Percentiles rank a stretch among this genome's conserved stretches.
These are phyloP conservation scores for Acanthamoeba rhysodes DNA, from an alignment of 208 protist species.

Conservation along the genomic window DNA sequence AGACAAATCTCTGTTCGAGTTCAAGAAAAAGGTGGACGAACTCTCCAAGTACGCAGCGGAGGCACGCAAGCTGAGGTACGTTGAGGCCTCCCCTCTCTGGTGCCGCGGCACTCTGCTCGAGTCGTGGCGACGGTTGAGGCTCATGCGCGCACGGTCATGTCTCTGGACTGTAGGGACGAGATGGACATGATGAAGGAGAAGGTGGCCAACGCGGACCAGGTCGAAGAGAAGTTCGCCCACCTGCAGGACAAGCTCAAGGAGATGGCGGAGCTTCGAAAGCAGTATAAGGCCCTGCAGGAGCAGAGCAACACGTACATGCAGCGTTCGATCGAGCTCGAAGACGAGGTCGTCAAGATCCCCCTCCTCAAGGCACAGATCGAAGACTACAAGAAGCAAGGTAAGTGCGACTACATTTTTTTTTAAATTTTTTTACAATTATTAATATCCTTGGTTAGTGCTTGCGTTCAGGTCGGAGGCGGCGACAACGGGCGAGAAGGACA, in stretches of 20 bases:
- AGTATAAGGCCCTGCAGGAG: slow-evolving; percentile 72
- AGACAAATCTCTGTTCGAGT: slow-evolving; percentile 46
- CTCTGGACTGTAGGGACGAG: background rate
- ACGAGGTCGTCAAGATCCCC: slow-evolving; percentile 53
- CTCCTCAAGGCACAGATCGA: slow-evolving; percentile 50
- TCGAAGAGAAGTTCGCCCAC: slow-evolving; percentile 36
- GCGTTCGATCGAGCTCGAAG: slow-evolving; percentile 28
- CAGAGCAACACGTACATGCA: slow-evolving; percentile 71
- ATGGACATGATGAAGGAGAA: slow-evolving; percentile 78
- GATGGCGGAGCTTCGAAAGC: slow-evolving; percentile 47
- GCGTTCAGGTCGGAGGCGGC: slow-evolving; percentile 42
- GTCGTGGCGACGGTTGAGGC: background rate
- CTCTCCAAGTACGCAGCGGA: slow-evolving; percentile 58
- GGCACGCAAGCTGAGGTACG: slow-evolving; percentile 32
- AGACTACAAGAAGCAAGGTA: slow-evolving; percentile 62
- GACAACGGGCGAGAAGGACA: slow-evolving; percentile 54
- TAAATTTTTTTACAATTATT: background rate
- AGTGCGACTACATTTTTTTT: background rate
- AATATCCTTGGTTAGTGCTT: background rate
- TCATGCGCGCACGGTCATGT: background rate
- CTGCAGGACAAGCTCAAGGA: slow-evolving; percentile 66
- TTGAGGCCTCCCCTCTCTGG: background rate
- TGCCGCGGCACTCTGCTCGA: no score
- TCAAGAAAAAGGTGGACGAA: slow-evolving; percentile 67
- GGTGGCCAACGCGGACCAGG: slow-evolving; percentile 19